Percentiles rank a stretch among this genome's conserved stretches.
Evolutionary conservation across 306 rosid genomes (phyloP).

Genomic region (Rubus parviflorus): DNA sequence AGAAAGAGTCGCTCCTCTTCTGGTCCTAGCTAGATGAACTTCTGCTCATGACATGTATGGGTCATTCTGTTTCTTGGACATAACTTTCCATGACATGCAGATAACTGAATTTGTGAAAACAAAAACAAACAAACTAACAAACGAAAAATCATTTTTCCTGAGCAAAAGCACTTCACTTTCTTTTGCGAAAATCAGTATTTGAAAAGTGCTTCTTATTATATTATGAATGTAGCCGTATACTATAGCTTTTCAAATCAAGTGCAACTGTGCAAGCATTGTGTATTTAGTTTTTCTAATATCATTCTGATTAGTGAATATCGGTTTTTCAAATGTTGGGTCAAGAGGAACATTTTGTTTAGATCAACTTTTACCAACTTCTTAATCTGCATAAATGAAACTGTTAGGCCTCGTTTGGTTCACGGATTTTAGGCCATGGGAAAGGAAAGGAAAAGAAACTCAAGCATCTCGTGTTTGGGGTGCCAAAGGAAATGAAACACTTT

Average conservation of each 20-base stretch:
- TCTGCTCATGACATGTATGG: not conserved
- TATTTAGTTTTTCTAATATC: not conserved
- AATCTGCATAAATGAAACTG: too few relatives aligned
- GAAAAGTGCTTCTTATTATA: not conserved
- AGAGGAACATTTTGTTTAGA: not conserved
- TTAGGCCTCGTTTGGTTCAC: too few relatives aligned
- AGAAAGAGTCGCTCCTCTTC: slow-evolving; percentile 47
- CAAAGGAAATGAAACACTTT: too few relatives aligned
- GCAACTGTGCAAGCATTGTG: not conserved
- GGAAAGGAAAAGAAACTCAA: too few relatives aligned
- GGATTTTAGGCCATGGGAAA: too few relatives aligned
- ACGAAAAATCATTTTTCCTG: not conserved
- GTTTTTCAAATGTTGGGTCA: too few relatives aligned
- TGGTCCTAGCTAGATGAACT: slow-evolving; percentile 39
- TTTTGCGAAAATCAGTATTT: not conserved
- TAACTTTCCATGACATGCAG: too few relatives aligned
- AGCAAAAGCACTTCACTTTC: not conserved
- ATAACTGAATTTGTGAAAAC: not conserved
- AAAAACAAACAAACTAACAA: not conserved
- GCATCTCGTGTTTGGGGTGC: too few relatives aligned
- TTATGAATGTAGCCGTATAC: not conserved
- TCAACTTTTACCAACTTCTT: too few relatives aligned
- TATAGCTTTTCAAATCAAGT: not conserved
- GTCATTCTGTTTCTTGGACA: not conserved
- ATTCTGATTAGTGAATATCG: too few relatives aligned